A percentile compares a stretch with the other conserved stretches of the same genome.
phyloP scores from a whole-genome alignment of 441 rosid genomes.

The Corymbia calophylla region DNA sequence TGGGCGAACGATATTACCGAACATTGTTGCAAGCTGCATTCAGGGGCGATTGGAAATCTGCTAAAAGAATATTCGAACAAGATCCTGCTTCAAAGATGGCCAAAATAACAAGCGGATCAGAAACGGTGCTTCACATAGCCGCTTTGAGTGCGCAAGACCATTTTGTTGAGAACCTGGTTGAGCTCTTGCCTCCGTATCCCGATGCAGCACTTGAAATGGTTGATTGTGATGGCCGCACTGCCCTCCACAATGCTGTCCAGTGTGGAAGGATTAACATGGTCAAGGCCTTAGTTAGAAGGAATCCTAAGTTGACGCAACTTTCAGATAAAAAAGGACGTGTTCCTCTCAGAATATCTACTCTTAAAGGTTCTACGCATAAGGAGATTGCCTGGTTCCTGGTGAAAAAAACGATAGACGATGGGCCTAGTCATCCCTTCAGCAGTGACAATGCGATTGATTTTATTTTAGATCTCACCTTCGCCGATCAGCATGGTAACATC shows the following conservation, averaged over 20 bases:
- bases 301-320: neutral
- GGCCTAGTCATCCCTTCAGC: neutral
- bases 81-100: neutral
- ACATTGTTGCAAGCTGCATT: neutral
- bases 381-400: neutral
- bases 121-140: neutral
- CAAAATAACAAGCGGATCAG: neutral
- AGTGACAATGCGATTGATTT: neutral
- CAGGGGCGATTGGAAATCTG: neutral
- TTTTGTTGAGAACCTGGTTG: neutral
- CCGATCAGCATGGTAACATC: neutral
- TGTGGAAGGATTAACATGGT: neutral
- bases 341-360: fast-evolving
- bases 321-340: fast-evolving
- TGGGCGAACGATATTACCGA: fast-evolving
- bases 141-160: neutral
- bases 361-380: fast-evolving
- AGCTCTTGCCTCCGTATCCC: fast-evolving
- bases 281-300: fast-evolving
- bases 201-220: fast-evolving
- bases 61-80: fast-evolving
- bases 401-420: fast-evolving
- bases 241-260: neutral
- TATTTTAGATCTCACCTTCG: fast-evolving
- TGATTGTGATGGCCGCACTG: neutral